Conservation (phyloP, 768 basidiomycete genomes). For the Albatrellus ellisii region DNA sequence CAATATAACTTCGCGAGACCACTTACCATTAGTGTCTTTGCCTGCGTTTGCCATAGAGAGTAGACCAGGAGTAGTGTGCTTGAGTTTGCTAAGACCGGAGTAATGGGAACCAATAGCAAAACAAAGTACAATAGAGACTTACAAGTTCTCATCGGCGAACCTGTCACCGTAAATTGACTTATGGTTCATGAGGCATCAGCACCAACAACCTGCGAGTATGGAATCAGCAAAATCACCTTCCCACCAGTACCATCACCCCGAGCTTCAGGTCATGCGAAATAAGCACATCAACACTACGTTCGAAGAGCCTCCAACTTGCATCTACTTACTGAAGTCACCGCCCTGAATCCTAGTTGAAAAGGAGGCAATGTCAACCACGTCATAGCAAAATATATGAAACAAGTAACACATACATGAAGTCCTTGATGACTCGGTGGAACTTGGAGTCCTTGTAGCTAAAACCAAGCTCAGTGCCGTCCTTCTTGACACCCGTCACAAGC, state of each 20-base stretch:
- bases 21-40: conserved; percentile 81
- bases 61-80: conserved; percentile 77
- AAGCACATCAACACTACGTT: conserved; percentile 5
- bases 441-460: conserved; percentile 92
- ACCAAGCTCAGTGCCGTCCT: conserved; percentile 54
- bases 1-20: neutral
- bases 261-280: conserved; percentile 28
- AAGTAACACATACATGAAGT: conserved; percentile 55
- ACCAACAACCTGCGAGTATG: neutral
- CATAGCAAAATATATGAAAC: conserved; percentile 13
- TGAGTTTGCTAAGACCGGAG: conserved; percentile 65
- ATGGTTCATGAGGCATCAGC: neutral
- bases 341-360: conserved; percentile 76
- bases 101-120: neutral
- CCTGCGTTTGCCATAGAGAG: conserved; percentile 94
- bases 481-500: conserved; percentile 70
- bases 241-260: conserved; percentile 84
- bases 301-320: neutral
- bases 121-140: conserved; percentile 15
- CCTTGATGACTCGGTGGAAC: conserved; percentile 94
- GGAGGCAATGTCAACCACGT: neutral
- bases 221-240: conserved; percentile 40
- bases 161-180: conserved; percentile 84
- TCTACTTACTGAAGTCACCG: conserved; percentile 84
- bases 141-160: conserved; percentile 98